Evolutionary conservation across 495 filamentous ascomycete species (phyloP).

Genomic region (Jackrogersella minutella): DNA sequence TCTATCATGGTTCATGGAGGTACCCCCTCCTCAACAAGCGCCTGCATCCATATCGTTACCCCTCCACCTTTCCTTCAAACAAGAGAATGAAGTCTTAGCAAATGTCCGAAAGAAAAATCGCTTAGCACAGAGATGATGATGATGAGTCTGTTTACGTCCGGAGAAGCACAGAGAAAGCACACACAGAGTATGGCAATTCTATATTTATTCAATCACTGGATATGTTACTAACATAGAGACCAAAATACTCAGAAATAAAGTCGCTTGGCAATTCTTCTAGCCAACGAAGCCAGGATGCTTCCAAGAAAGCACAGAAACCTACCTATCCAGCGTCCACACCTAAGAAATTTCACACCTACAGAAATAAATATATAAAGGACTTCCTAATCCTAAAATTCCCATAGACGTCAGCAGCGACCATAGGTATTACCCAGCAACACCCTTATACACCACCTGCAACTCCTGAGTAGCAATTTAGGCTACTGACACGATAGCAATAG

Average conservation of each 20-base stretch:
- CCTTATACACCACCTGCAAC: neutral
- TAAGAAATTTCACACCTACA: neutral
- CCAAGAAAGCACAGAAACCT: neutral
- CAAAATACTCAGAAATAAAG: neutral
- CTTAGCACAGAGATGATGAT: too few species aligned
- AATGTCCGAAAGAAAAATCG: neutral
- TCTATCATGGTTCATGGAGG: neutral
- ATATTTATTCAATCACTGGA: neutral
- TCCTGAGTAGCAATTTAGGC: too few species aligned
- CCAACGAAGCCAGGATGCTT: neutral
- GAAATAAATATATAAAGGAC: neutral
- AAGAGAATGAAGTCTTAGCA: neutral
- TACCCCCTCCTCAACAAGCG: neutral
- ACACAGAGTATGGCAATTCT: neutral
- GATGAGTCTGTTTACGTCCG: too few species aligned
- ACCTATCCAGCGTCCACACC: neutral
- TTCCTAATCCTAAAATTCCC: neutral
- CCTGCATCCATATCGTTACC: neutral
- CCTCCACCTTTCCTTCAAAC: neutral
- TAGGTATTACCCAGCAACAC: neutral
- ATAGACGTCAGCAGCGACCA: neutral
- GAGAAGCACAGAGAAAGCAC: constrained; percentile 6
- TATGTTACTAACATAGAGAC: neutral
- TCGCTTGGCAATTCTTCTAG: neutral
- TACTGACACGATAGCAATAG: too few species aligned